These are phyloP conservation scores for Globisporangium heterothallicum DNA, from an alignment of 352 stramenopile genomes.

Conservation along the genomic window DNA sequence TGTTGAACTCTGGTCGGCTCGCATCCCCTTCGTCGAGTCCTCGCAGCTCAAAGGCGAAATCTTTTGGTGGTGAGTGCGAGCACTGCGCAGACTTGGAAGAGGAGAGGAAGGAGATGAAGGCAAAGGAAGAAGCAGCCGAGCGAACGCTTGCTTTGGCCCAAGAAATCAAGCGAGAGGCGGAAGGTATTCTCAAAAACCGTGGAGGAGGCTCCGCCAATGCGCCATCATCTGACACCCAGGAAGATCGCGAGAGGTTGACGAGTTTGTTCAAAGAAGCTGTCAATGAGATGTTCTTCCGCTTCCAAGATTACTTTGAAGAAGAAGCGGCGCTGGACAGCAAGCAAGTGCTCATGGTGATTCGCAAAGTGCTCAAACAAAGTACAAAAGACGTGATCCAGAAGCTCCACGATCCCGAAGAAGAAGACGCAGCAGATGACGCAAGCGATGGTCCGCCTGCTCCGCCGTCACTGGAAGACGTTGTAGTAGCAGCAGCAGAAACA, in stretches of 20 bases:
- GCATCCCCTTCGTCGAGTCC: conserved; percentile 19
- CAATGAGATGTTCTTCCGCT: conserved; percentile 82
- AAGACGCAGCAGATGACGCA: conserved; percentile 26
- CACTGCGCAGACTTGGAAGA: conserved; percentile 13
- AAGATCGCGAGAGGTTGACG: conserved; percentile 37
- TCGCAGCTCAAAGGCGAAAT: conserved; percentile 8
- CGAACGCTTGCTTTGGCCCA: conserved; percentile 42
- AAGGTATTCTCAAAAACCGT: conserved; percentile 31
- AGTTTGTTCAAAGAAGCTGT: conserved; percentile 68
- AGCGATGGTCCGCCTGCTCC: conserved; percentile 37
- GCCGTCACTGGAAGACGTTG: conserved; percentile 16
- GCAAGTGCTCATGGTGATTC: conserved; percentile 66
- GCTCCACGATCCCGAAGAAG: conserved; percentile 29
- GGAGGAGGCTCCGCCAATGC: conserved; percentile 11
- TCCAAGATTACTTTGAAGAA: conserved; percentile 78
- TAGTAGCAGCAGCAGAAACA: conserved; percentile 1
- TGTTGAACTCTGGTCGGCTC: conserved; percentile 25
- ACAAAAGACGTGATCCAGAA: conserved; percentile 64
- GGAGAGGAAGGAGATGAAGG: conserved; percentile 9
- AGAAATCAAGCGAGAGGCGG: conserved; percentile 51
- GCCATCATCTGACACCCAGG: conserved; percentile 10
- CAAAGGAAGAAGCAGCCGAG: conserved; percentile 39
- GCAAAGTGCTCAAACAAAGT: conserved; percentile 75
- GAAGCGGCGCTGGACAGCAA: conserved; percentile 51
- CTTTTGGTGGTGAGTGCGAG: conserved; percentile 18